These are phyloP conservation scores for Eutypa lata DNA, from an alignment of 2,329 filamentous ascomycete genomes.

Conservation along the genomic window DNA sequence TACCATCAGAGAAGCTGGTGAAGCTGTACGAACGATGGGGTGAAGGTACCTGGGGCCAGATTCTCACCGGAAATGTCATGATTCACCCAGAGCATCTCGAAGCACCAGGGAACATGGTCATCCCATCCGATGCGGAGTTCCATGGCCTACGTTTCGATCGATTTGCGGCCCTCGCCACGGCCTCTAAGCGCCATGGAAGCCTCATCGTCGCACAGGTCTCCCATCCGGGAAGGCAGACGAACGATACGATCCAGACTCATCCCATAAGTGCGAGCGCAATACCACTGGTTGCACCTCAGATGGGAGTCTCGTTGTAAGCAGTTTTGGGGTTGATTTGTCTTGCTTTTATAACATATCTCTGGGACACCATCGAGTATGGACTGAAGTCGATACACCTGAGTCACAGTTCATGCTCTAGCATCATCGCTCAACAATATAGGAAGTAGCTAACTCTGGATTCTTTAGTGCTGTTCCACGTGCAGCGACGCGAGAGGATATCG, in stretches of 20 bases:
- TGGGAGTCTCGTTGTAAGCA: too few species aligned
- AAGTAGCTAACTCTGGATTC: too few species aligned
- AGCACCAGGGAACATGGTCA: conserved; percentile 54
- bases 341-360: too few species aligned
- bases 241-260: conserved; percentile 27
- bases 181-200: conserved; percentile 54
- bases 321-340: too few species aligned
- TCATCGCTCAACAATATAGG: too few species aligned
- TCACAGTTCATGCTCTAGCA: too few species aligned
- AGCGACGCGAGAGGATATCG: conserved; percentile 53
- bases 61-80: conserved; percentile 64
- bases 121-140: conserved; percentile 48
- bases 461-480: conserved; percentile 45
- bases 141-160: conserved; percentile 58
- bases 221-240: conserved; percentile 58
- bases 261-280: conserved; percentile 41
- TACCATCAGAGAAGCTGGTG: background rate
- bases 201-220: conserved; percentile 60
- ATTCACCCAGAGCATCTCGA: conserved; percentile 59
- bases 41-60: conserved; percentile 50
- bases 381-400: too few species aligned
- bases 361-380: too few species aligned
- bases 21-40: conserved; percentile 47
- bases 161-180: conserved; percentile 54
- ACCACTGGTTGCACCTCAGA: too few species aligned